Conservation (phyloP, 192 early-diverging fungal species). For the Podila epicladia region DNA sequence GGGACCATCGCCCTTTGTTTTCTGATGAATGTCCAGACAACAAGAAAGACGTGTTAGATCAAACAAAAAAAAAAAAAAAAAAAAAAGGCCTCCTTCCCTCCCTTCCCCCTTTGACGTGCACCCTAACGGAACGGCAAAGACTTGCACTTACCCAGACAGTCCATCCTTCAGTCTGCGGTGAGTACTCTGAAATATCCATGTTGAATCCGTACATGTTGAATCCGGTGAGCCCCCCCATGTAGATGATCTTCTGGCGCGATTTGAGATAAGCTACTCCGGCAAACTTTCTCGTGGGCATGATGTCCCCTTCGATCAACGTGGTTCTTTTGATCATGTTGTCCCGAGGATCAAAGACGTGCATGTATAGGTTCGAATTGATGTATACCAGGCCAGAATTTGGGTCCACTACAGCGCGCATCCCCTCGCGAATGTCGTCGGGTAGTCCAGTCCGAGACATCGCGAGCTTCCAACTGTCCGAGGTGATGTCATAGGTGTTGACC, state of each 20-base stretch:
- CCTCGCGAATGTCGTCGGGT: background rate
- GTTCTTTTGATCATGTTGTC: no score
- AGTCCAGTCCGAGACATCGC: background rate
- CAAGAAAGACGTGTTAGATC: background rate
- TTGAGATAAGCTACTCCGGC: background rate
- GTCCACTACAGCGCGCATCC: conserved; percentile 7
- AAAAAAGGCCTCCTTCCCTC: background rate
- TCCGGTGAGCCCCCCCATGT: background rate
- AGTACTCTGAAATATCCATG: background rate
- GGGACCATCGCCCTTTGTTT: background rate
- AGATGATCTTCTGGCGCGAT: background rate
- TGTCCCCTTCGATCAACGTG: background rate
- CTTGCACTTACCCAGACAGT: background rate
- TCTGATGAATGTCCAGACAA: background rate
- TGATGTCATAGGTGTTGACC: background rate
- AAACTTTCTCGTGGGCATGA: background rate
- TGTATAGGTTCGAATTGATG: background rate
- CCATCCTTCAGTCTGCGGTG: background rate
- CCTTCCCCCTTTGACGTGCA: background rate
- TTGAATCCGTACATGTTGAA: background rate
- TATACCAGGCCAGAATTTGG: conserved; percentile 11
- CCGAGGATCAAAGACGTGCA: conserved; percentile 1
- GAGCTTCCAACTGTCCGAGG: background rate
- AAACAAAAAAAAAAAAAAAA: conserved; percentile 6
- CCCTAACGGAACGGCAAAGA: no score